Conservation (phyloP, 2,329 filamentous ascomycete genomes). For the Rutstroemia sydowiana region DNA sequence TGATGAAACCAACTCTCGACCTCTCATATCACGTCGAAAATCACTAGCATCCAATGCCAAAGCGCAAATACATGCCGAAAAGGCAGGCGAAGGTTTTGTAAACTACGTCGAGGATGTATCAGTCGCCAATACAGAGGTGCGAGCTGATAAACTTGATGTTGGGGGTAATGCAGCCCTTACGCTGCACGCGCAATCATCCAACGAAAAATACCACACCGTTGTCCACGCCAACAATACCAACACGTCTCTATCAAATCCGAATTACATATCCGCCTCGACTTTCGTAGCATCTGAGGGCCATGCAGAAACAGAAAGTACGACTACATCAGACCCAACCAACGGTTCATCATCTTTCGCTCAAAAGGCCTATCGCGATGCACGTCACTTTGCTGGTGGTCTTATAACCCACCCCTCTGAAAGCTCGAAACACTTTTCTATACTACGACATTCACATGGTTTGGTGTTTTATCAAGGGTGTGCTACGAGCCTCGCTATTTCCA, state of each 20-base stretch:
- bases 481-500: conserved; percentile 56
- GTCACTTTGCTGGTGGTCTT: conserved; percentile 59
- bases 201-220: too few relatives aligned
- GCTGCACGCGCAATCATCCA: background rate
- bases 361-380: conserved; percentile 41
- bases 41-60: background rate
- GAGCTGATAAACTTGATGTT: background rate
- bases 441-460: conserved; percentile 57
- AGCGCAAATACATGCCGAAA: background rate
- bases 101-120: background rate
- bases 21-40: background rate
- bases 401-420: conserved; percentile 57
- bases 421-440: conserved; percentile 57
- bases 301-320: background rate
- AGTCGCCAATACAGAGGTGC: background rate
- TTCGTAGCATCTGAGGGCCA: background rate
- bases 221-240: too few relatives aligned
- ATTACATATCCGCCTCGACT: background rate
- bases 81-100: too few relatives aligned
- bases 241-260: background rate
- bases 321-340: background rate
- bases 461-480: conserved; percentile 59
- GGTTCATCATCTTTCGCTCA: conserved; percentile 15
- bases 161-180: background rate
- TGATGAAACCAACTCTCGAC: background rate